Evolutionary conservation across 805 yeast species (phyloP), one percentile per base, ranked within the genome.

Genomic region (Candida khao-thaluensis): DNA sequence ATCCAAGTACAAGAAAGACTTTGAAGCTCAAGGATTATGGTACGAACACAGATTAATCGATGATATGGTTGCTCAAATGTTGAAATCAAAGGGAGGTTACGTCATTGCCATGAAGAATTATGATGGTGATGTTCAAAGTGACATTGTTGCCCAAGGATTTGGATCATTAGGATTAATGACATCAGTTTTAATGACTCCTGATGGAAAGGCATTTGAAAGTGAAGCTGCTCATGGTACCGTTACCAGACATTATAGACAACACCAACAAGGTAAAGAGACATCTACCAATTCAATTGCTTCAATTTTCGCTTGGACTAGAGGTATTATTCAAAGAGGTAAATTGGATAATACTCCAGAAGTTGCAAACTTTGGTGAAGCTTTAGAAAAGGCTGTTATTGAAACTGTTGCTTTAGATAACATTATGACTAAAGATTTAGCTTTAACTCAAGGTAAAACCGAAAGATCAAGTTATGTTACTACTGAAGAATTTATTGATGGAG

Each of bases 141-240:
- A 91, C 64, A 85, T 91, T 57, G 96, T 91, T 42, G 98, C 98
- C 21, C 98, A 91, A 69, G 98, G 98, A 26, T 91, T 91, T 55
- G 98, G 98, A 26, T 90, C 97, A 14, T 74, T 91, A 50, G 98
- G 98, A 30, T 76, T 91, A 53, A 91, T 91, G 98, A 89, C 98
- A 22, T 91, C 98, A 2, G 95, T 88, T n/a, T 77, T 91, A 52
- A 79, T 89, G 58, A 81, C 97, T n/a, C 95, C 97, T 36, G 97
- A 91, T 64, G 97, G 97, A 17, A 86, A 85, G 71, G 82, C 96
- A 10, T 90, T 87, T 62, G 97, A 91, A 72, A 72, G 89, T 40
- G 98, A 91, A 73, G 98, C 98, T 43, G 98, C 98, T n/a, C 98
- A 91, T 63, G 98, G 98, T 41, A 91, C 98, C 10, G 98, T 91